Base-by-base conservation (phyloP, 116 monocot genomes). In the Posidonia oceanica region DNA sequence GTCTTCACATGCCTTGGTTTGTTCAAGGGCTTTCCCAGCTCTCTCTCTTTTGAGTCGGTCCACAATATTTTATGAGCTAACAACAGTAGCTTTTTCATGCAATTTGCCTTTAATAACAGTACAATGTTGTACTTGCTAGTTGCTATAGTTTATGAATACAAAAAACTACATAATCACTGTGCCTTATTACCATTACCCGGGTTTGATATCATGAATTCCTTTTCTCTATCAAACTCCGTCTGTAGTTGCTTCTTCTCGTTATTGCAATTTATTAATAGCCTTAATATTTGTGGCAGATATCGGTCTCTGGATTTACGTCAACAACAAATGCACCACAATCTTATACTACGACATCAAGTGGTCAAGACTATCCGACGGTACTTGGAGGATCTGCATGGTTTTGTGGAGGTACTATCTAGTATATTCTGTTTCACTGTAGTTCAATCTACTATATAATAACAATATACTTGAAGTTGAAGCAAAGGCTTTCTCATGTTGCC, bases 251-350 rank as follows among this genome's bases (percentile, higher is more conserved):
- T 29, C 10, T 66, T 66, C 40, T 6, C 14, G 29, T 29, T 29
- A 63, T 63, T 42, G 10, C n/a, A 66, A 18, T 57, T 63, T 36
- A 52, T 52, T 14, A 17, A 36, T 61, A 15, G 11, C 17, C 40
- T 63, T 72, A 54, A 36, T 68, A 48, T 22, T 67, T 72, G 15
- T 72, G 52, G 38, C 38, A 78, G 78, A 75, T 97, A 85, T 54
- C 87, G 96, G 14, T 82, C 82, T 59, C 85, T 97, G 69, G 96
- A 97, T 80, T 75, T 97, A 69, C 82, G 96, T 44, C 83, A 91
- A 13, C 78, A 66, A 72, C 91, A 89, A 70, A 97, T 91, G 91
- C 96, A 97, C 54, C 80, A 82, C 68, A 91, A 97, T 67, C 21
- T 97, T 55, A 73, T 89, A 63, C 66, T 97, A 69, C 86, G 96